These are phyloP conservation scores for Fragilariopsis cylindrus DNA, from an alignment of 108 stramenopile genomes.

Conservation along the genomic window DNA sequence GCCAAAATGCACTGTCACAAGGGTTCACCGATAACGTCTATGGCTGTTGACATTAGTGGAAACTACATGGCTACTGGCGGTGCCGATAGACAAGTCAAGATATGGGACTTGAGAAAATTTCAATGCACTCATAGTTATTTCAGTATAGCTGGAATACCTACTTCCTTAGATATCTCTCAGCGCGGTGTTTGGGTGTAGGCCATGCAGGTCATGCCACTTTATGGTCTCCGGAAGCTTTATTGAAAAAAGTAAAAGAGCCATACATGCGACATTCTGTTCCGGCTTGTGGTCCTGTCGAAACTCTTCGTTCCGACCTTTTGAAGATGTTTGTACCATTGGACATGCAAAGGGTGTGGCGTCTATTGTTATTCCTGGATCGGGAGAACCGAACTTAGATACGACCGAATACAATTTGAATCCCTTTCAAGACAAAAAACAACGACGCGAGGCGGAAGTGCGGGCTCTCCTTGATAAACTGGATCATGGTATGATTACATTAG, in stretches of 20 bases:
- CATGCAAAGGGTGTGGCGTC: conserved; percentile 87
- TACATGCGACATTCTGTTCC: conserved; percentile 90
- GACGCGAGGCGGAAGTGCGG: conserved; percentile 95
- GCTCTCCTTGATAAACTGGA: conserved; percentile 93
- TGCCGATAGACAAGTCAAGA: conserved; percentile 74
- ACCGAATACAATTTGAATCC: conserved; percentile 92
- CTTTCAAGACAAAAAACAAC: conserved; percentile 85
- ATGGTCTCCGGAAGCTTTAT: conserved; percentile 85
- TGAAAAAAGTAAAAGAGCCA: conserved; percentile 69
- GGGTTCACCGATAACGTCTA: conserved; percentile 72
- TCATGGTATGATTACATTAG: conserved; percentile 94
- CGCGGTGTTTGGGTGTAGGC: conserved; percentile 88
- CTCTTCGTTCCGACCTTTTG: conserved; percentile 93
- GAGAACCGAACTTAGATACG: conserved; percentile 95
- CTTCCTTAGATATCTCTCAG: conserved; percentile 89
- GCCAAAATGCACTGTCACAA: conserved; percentile 92
- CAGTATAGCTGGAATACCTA: conserved; percentile 62
- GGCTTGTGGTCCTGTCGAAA: conserved; percentile 62
- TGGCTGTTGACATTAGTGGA: conserved; percentile 86
- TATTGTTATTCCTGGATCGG: conserved; percentile 96
- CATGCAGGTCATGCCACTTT: conserved; percentile 86
- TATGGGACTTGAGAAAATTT: conserved; percentile 97
- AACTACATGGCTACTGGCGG: conserved; percentile 91
- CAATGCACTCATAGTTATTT: conserved; percentile 66
- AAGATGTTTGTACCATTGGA: conserved; percentile 97